phyloP scores from a whole-genome alignment of 2,329 filamentous ascomycete species.

The Emmonsiellopsis sp. region DNA sequence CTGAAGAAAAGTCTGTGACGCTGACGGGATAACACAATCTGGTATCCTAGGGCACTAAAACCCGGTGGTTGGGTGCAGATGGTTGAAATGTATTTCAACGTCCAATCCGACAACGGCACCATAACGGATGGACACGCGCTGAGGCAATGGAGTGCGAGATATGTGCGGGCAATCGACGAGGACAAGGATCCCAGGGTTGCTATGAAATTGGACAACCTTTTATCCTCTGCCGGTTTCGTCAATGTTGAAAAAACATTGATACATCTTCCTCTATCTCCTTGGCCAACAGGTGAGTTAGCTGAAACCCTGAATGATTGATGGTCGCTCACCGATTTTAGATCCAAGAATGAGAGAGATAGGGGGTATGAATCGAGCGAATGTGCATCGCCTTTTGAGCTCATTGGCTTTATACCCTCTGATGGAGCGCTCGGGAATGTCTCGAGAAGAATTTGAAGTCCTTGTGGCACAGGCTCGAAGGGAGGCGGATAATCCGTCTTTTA shows the following conservation, averaged over 20 bases:
- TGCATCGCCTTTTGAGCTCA: constrained; percentile 27
- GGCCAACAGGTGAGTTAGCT: constrained; percentile 51
- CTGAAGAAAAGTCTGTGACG: not conserved
- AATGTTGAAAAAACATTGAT: constrained; percentile 59
- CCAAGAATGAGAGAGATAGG: constrained; percentile 34
- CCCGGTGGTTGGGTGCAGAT: constrained; percentile 80
- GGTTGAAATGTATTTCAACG: constrained; percentile 76
- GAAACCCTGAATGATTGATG: not conserved
- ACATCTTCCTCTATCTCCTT: constrained; percentile 58
- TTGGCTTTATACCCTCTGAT: constrained; percentile 37
- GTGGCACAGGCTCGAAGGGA: constrained; percentile 29
- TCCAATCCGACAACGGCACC: constrained; percentile 78
- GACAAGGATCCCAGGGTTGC: constrained; percentile 59
- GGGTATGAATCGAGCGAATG: constrained; percentile 28
- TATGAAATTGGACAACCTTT: constrained; percentile 48
- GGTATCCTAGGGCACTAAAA: constrained; percentile 47
- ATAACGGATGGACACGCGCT: constrained; percentile 59
- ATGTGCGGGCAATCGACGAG: constrained; percentile 52
- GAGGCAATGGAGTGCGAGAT: constrained; percentile 55
- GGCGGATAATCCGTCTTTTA: constrained; percentile 26
- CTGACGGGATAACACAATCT: not conserved
- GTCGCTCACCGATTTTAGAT: constrained; percentile 26
- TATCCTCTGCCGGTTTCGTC: constrained; percentile 55
- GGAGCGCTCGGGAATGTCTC: constrained; percentile 31
- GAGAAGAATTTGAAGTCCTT: constrained; percentile 27